These are phyloP conservation scores for Aspergillus sojae DNA, from an alignment of 2,329 filamentous ascomycete genomes.

Conservation along the genomic window DNA sequence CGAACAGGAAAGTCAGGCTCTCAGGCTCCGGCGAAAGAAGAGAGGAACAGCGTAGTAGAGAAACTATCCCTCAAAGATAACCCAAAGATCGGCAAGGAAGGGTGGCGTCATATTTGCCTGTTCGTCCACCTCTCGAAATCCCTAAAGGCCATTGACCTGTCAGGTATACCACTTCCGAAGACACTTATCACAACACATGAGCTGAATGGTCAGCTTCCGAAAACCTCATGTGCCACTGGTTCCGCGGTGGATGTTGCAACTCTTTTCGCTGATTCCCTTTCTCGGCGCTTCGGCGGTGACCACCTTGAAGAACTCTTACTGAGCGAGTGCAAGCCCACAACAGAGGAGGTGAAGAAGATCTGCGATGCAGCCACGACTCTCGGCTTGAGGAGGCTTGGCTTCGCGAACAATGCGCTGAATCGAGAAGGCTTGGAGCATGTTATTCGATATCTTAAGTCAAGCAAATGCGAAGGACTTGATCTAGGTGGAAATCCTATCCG, in stretches of 20 bases:
- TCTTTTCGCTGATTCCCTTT: constrained; percentile 74
- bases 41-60: constrained; percentile 71
- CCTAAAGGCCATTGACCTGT: constrained; percentile 82
- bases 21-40: constrained; percentile 32
- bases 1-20: constrained; percentile 41
- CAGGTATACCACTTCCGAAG: constrained; percentile 76
- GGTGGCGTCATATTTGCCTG: constrained; percentile 87
- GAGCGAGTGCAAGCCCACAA: constrained; percentile 73
- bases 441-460: constrained; percentile 72
- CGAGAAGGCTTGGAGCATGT: constrained; percentile 74
- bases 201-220: constrained; percentile 18
- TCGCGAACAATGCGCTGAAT: constrained; percentile 80
- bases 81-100: constrained; percentile 75
- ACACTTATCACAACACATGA: constrained; percentile 30
- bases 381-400: constrained; percentile 75
- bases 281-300: constrained; percentile 73
- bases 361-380: constrained; percentile 81
- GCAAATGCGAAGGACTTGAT: constrained; percentile 84
- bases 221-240: constrained; percentile 21
- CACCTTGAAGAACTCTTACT: constrained; percentile 81
- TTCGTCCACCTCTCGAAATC: constrained; percentile 90
- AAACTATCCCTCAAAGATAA: constrained; percentile 90
- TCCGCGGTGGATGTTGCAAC: constrained; percentile 57
- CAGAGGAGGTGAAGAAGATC: constrained; percentile 71
- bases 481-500: constrained; percentile 79